Conservation (phyloP, 306 rosid species). For the Sesbania bispinosa region DNA sequence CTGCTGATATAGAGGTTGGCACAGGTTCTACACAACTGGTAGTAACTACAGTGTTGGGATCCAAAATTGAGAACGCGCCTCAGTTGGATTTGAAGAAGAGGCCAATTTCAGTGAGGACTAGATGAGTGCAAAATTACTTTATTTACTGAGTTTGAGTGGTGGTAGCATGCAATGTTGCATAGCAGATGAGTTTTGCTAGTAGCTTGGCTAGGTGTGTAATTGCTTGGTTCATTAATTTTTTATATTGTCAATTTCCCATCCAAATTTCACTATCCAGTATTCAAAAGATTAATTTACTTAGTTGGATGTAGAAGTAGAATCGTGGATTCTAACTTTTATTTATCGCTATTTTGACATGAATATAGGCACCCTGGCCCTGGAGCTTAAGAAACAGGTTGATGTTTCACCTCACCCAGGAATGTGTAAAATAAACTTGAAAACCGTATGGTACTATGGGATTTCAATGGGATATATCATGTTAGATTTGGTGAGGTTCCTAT, state of each 20-base stretch:
- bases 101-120: slow-evolving; percentile 52
- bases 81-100: slow-evolving; percentile 36
- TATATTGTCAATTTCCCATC: neutral
- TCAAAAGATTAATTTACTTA: neutral
- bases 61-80: slow-evolving; percentile 32
- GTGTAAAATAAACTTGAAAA: too few relatives aligned
- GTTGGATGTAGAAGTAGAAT: too few relatives aligned
- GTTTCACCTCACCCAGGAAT: too few relatives aligned
- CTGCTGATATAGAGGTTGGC: slow-evolving; percentile 27
- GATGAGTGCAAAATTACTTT: slow-evolving; percentile 24
- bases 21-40: slow-evolving; percentile 16
- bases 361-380: too few relatives aligned
- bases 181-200: slow-evolving; percentile 11
- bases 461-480: too few relatives aligned
- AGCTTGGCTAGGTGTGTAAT: slow-evolving; percentile 5
- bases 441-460: too few relatives aligned
- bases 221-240: slow-evolving; percentile 14
- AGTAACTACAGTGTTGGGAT: slow-evolving; percentile 24
- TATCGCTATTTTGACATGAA: too few relatives aligned
- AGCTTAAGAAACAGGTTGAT: too few relatives aligned
- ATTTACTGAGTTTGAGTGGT: neutral
- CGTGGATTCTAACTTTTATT: too few relatives aligned
- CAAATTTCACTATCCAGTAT: neutral
- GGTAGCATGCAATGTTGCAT: neutral
- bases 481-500: neutral